Evolutionary conservation across 306 rosid species (phyloP).

Genomic region (Hippophae gyantsensis): DNA sequence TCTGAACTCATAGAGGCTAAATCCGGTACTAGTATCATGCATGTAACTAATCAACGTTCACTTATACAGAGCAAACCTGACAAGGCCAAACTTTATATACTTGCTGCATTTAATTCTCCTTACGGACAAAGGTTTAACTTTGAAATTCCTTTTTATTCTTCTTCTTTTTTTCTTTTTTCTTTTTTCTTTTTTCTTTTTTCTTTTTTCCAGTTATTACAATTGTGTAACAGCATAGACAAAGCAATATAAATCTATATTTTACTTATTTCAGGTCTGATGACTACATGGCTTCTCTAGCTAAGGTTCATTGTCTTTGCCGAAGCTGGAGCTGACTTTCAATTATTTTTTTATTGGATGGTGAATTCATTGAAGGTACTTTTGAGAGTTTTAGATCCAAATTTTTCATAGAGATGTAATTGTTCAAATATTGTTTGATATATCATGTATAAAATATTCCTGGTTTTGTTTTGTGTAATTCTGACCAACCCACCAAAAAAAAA

Average conservation of each 20-base stretch:
- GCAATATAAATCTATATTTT: constrained; percentile 9
- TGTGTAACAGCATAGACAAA: neutral
- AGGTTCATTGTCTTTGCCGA: constrained; percentile 76
- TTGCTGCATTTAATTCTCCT: constrained; percentile 64
- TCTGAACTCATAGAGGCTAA: constrained; percentile 4
- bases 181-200: constrained; percentile 8
- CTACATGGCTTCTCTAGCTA: constrained; percentile 82
- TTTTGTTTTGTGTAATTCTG: too few species aligned
- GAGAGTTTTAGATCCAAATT: neutral
- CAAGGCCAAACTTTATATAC: constrained; percentile 50
- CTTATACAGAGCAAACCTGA: constrained; percentile 40
- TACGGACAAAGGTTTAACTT: constrained; percentile 68
- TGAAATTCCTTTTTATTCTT: too few species aligned
- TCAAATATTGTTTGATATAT: too few species aligned
- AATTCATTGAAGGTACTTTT: constrained; percentile 7
- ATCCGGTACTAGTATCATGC: neutral
- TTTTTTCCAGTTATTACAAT: constrained; percentile 4
- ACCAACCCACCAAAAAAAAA: too few species aligned
- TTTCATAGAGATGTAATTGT: too few species aligned
- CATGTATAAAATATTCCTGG: too few species aligned
- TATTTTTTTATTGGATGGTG: neutral
- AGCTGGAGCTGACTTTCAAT: constrained; percentile 43
- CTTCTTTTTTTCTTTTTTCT: too few species aligned
- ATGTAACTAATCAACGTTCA: constrained; percentile 3
- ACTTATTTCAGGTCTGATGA: constrained; percentile 62